phyloP scores from a whole-genome alignment of 352 stramenopile species.

The Bremia lactucae region DNA sequence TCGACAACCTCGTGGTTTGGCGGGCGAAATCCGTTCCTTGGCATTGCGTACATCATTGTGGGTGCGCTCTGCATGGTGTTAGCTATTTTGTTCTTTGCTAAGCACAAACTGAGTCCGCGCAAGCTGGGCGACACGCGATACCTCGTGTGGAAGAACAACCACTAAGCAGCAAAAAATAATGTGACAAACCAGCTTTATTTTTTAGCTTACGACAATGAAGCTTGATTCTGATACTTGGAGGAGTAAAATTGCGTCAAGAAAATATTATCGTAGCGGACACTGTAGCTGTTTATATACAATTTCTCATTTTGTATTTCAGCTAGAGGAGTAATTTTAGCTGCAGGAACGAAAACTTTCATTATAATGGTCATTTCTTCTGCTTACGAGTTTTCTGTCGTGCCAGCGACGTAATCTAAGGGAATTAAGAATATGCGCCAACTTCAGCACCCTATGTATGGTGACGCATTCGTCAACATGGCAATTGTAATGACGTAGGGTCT shows the following conservation, averaged over 20 bases:
- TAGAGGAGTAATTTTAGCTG: constrained; percentile 15
- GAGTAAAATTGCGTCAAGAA: constrained; percentile 11
- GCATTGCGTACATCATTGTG: constrained; percentile 93
- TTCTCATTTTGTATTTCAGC: constrained; percentile 4
- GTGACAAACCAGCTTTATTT: too few relatives aligned
- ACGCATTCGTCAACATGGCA: background rate
- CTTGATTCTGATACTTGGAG: too few relatives aligned
- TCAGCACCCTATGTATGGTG: constrained; percentile 40
- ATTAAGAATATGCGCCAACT: constrained; percentile 68
- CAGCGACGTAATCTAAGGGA: constrained; percentile 56
- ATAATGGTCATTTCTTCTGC: constrained; percentile 36
- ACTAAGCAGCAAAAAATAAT: constrained; percentile 33
- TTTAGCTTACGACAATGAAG: too few relatives aligned
- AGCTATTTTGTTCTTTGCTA: constrained; percentile 91
- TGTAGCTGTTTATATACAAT: constrained; percentile 30
- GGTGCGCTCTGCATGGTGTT: constrained; percentile 90
- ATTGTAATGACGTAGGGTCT: background rate
- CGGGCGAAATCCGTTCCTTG: constrained; percentile 94
- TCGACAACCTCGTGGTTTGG: constrained; percentile 94
- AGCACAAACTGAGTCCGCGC: constrained; percentile 91
- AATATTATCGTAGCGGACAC: constrained; percentile 11
- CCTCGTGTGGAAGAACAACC: constrained; percentile 94
- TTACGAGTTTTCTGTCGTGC: constrained; percentile 37
- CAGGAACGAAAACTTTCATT: too few relatives aligned
- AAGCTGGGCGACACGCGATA: constrained; percentile 92